Conservation (phyloP, 805 yeast genomes). For the Monosporozyma aerobia region DNA sequence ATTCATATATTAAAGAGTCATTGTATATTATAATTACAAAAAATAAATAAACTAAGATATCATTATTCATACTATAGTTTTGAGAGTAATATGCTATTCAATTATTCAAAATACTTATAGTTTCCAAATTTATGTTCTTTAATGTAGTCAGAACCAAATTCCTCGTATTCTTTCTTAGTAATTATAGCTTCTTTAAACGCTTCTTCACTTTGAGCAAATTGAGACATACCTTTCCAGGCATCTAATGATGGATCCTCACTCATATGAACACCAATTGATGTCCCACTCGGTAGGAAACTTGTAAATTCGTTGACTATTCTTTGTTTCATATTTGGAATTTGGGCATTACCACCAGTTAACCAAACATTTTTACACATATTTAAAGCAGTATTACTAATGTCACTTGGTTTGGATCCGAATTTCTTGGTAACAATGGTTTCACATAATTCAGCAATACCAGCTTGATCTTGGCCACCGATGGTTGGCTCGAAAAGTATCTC, state of each 20-base stretch:
- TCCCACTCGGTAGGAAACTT: conserved; percentile 58
- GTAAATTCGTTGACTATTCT: conserved; percentile 66
- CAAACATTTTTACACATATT: conserved; percentile 50
- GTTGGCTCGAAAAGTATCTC: conserved; percentile 88
- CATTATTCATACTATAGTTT: background rate
- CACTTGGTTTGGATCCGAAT: conserved; percentile 45
- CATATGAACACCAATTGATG: conserved; percentile 48
- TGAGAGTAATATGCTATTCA: background rate
- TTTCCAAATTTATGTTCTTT: conserved; percentile 81
- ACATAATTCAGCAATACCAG: conserved; percentile 76
- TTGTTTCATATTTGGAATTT: conserved; percentile 52
- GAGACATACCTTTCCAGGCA: conserved; percentile 92
- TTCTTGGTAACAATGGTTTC: conserved; percentile 57
- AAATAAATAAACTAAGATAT: background rate
- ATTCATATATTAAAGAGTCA: conserved; percentile 1
- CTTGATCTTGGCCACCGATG: conserved; percentile 92
- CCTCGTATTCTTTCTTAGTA: conserved; percentile 69
- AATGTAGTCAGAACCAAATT: conserved; percentile 81
- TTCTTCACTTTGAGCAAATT: conserved; percentile 51
- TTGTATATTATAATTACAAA: conserved; percentile 1
- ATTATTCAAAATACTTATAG: conserved; percentile 19
- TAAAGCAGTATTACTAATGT: conserved; percentile 27
- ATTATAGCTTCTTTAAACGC: conserved; percentile 40
- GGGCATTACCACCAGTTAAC: conserved; percentile 78
- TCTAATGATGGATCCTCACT: conserved; percentile 68